Evolutionary conservation across 352 stramenopile genomes (phyloP).

Genomic region (Peronospora farinosa): DNA sequence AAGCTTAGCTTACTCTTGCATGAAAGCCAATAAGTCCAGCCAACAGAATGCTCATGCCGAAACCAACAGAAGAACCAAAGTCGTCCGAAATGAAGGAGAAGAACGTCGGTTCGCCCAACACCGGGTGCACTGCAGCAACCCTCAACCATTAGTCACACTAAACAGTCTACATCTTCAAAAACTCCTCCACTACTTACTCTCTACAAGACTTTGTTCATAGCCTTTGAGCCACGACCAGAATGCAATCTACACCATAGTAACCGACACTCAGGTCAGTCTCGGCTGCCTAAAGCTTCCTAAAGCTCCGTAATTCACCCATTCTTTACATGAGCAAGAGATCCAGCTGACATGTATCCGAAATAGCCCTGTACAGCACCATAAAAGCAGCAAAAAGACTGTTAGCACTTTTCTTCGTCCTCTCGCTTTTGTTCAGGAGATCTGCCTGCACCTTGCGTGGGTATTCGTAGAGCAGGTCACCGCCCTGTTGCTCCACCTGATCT

Average conservation of each 20-base stretch:
- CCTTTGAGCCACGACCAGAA: conserved; percentile 88
- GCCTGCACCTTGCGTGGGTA: conserved; percentile 65
- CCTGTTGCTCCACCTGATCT: conserved; percentile 40
- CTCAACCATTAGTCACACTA: conserved; percentile 3
- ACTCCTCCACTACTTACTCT: conserved; percentile 40
- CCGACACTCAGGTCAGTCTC: conserved; percentile 1
- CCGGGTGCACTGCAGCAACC: conserved; percentile 47
- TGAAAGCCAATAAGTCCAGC: conserved; percentile 79
- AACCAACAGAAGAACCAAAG: conserved; percentile 67
- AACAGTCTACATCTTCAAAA: background rate
- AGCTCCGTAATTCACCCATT: background rate
- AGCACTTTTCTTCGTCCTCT: background rate
- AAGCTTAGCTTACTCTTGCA: conserved; percentile 37
- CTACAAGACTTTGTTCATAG: conserved; percentile 77
- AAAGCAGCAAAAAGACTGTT: conserved; percentile 1
- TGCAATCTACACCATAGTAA: conserved; percentile 46
- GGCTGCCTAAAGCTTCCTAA: background rate
- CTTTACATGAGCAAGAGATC: conserved; percentile 67
- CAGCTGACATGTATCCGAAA: conserved; percentile 75
- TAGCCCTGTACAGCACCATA: conserved; percentile 41
- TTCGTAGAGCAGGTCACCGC: conserved; percentile 77
- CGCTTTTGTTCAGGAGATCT: background rate
- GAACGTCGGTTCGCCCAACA: conserved; percentile 59
- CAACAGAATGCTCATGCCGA: conserved; percentile 77
- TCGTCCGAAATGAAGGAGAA: conserved; percentile 81